A percentile compares a stretch with the other conserved stretches of the same genome.
phyloP scores from a whole-genome alignment of 208 protist genomes.

The Naegleria gruberi region DNA sequence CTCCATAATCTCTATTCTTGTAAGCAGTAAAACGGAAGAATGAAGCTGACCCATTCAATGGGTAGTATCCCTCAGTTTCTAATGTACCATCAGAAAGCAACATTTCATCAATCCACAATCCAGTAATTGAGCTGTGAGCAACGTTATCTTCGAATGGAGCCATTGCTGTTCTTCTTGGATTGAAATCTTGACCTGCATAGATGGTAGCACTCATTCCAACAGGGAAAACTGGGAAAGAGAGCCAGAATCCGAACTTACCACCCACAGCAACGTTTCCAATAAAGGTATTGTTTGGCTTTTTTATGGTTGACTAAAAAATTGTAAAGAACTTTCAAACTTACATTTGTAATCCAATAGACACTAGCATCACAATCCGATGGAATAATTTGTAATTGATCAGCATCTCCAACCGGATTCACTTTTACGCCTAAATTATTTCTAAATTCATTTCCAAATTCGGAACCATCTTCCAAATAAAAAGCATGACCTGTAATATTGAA shows the following conservation, averaged over 20 bases:
- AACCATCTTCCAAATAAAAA: slow-evolving; percentile 5
- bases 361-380: neutral
- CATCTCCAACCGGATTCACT: neutral
- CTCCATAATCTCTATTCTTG: neutral
- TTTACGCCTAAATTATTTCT: neutral
- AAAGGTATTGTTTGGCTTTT: neutral
- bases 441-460: neutral
- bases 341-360: neutral
- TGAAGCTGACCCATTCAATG: neutral
- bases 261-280: neutral
- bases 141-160: neutral
- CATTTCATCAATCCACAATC: neutral
- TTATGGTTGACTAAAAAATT: no score
- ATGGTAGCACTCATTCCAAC: neutral
- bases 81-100: neutral
- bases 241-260: neutral
- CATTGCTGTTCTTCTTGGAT: neutral
- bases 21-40: neutral
- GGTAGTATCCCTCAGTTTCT: neutral
- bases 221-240: neutral
- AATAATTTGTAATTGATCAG: neutral
- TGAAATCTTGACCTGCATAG: neutral
- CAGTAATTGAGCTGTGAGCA: neutral
- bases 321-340: no score
- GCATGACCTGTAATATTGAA: neutral